Evolutionary conservation across 2,329 filamentous ascomycete species (phyloP).

Genomic region (Myriosclerotinia curreyana): DNA sequence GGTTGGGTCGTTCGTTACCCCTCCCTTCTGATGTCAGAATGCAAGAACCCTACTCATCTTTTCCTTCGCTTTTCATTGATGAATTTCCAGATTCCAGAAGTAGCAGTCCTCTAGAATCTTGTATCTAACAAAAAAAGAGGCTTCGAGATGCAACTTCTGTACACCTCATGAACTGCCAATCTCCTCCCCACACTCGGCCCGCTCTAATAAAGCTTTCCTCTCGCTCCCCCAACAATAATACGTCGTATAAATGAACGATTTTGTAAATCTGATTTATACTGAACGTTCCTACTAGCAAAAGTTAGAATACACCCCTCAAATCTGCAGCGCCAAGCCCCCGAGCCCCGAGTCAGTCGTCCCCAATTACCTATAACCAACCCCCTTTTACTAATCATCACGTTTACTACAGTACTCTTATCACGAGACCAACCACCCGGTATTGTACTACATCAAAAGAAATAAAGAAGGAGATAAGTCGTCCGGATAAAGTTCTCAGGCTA

Average conservation of each 20-base stretch:
- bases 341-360: constrained; percentile 4
- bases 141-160: neutral
- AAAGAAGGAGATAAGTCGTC: constrained; percentile 7
- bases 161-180: no score
- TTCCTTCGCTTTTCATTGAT: neutral
- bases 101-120: neutral
- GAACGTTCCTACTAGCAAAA: neutral
- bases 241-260: neutral
- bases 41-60: neutral
- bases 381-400: neutral
- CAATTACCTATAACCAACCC: neutral
- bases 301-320: neutral
- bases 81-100: no score
- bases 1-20: neutral
- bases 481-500: constrained; percentile 15
- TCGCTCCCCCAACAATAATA: neutral
- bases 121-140: neutral
- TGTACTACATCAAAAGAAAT: no score
- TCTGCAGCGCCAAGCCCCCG: neutral
- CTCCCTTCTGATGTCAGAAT: neutral
- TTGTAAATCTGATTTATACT: neutral
- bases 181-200: no score
- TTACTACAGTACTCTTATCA: neutral
- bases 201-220: no score
- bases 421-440: no score